Conservation (phyloP, 768 basidiomycete species). For the Panaeolus cyanescens region DNA sequence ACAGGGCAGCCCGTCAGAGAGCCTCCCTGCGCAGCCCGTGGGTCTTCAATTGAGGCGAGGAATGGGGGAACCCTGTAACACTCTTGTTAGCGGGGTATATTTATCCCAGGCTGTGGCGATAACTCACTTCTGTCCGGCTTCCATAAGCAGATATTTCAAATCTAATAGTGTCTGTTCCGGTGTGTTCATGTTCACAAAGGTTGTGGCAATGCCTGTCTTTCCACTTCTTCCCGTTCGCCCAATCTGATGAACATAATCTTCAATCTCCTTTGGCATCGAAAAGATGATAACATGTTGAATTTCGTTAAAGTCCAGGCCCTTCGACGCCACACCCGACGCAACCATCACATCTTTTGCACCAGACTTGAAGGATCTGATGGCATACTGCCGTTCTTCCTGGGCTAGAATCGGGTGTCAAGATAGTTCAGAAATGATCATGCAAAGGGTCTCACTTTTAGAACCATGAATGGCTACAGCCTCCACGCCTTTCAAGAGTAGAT, state of each 20-base stretch:
- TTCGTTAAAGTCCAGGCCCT: constrained; percentile 98
- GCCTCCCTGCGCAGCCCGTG: constrained; percentile 77
- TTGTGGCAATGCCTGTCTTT: constrained; percentile 98
- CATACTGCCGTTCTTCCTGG: constrained; percentile 98
- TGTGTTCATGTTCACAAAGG: constrained; percentile 98
- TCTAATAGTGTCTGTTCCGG: constrained; percentile 95
- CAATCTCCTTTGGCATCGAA: constrained; percentile 99
- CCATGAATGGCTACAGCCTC: constrained; percentile 99
- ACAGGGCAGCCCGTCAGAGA: constrained; percentile 89
- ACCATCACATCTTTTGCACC: constrained; percentile 99
- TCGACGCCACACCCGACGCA: constrained; percentile 95
- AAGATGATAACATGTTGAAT: constrained; percentile 99
- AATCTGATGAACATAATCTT: constrained; percentile 99
- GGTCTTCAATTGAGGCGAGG: constrained; percentile 87
- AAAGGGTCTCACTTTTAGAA: constrained; percentile 73
- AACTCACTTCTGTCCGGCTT: constrained; percentile 93
- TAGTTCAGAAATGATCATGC: background rate
- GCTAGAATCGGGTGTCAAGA: constrained; percentile 45
- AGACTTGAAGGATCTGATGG: constrained; percentile 96
- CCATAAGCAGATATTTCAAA: constrained; percentile 94
- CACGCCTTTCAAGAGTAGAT: constrained; percentile 92
- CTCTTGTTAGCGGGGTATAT: constrained; percentile 8
- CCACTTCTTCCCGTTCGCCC: constrained; percentile 97
- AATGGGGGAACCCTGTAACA: constrained; percentile 86
- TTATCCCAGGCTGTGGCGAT: background rate